A percentile compares a stretch with the other conserved stretches of the same genome.
Evolutionary conservation across 768 basidiomycete species (phyloP).

Genomic region (Udeniomyces megalosporus): DNA sequence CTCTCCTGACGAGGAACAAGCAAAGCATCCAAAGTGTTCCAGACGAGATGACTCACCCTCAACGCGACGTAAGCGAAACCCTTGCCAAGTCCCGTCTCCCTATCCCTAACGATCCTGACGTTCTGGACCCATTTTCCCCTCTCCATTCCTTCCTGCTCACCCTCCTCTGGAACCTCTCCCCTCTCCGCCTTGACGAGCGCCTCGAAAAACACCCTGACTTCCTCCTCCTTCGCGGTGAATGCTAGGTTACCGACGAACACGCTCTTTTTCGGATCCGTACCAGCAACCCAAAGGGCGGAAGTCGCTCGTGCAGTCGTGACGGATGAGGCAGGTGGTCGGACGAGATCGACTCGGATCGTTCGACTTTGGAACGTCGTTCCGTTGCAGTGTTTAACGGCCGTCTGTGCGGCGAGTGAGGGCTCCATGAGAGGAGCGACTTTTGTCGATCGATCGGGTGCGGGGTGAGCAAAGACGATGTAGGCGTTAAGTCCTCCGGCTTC

Average conservation of each 20-base stretch:
- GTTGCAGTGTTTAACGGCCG: constrained; percentile 46
- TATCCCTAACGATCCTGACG: constrained; percentile 78
- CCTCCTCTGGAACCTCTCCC: constrained; percentile 31
- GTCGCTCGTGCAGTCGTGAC: constrained; percentile 20
- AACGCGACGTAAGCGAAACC: constrained; percentile 91
- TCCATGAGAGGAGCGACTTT: constrained; percentile 31
- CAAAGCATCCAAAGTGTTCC: not conserved
- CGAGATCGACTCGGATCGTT: constrained; percentile 61
- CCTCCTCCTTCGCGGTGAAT: constrained; percentile 80
- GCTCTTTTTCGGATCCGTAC: constrained; percentile 55
- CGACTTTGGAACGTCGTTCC: constrained; percentile 58
- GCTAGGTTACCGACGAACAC: constrained; percentile 88
- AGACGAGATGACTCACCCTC: constrained; percentile 37
- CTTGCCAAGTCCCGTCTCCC: constrained; percentile 82
- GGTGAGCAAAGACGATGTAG: constrained; percentile 79
- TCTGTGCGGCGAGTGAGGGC: constrained; percentile 45
- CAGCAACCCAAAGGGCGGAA: constrained; percentile 27
- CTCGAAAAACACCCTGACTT: constrained; percentile 75
- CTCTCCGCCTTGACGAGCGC: constrained; percentile 51
- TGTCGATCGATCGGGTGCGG: constrained; percentile 26
- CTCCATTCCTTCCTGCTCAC: constrained; percentile 18
- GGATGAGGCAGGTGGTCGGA: constrained; percentile 31
- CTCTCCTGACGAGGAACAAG: too few relatives aligned
- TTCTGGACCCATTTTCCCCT: constrained; percentile 44
- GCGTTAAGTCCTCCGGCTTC: constrained; percentile 61